Evolutionary conservation across 1,139 yeast genomes (phyloP), one percentile per base, ranked within the genome.

Genomic region (Geotrichum carabidarum): DNA sequence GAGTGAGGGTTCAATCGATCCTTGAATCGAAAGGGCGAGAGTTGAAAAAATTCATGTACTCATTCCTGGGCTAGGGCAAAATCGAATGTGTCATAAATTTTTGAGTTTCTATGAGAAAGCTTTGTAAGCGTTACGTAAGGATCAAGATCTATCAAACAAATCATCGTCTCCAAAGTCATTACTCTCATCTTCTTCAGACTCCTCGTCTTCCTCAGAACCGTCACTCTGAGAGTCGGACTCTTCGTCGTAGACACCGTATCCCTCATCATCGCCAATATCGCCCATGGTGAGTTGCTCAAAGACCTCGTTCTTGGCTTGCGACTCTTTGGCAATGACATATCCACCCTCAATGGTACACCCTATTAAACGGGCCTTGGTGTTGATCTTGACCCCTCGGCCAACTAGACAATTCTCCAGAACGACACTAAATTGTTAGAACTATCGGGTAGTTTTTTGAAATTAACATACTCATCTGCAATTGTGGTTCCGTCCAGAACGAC

Each of bases 291-390:
- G 57, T 51, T 37, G 60, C 50, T 86, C 78, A 60, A 93, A 76
- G 0, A 87, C 84, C 66, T 93, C 98, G 60, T 95, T 95, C 73
- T 91, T 91, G 50, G 86, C 73, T 58, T 78, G 82, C 4, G 87
- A 78, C 31, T 79, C 81, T 31, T 42, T 45, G 14, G 45, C 44
- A 27, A 50, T 31, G 37, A 76, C 78, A 65, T 84, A 87, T 1
- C 82, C 77, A 12, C 95, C 88, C 68, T 91, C 98, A 32, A 93
- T 84, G 60, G 88, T 84, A 74, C 96, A 90, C 62, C 85, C 84
- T 11, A 82, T 80, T 17, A 67, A 59, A 32, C 58, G 61, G 31
- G 62, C 53, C 44, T 61, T 63, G 22, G 60, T 62, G 32, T 80
- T 83, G 44, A 94, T 77, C 15, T 73, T 72, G 1, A 83, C 93